Evolutionary conservation across 352 stramenopile species (phyloP).

Genomic region (Discostella stelligera): DNA sequence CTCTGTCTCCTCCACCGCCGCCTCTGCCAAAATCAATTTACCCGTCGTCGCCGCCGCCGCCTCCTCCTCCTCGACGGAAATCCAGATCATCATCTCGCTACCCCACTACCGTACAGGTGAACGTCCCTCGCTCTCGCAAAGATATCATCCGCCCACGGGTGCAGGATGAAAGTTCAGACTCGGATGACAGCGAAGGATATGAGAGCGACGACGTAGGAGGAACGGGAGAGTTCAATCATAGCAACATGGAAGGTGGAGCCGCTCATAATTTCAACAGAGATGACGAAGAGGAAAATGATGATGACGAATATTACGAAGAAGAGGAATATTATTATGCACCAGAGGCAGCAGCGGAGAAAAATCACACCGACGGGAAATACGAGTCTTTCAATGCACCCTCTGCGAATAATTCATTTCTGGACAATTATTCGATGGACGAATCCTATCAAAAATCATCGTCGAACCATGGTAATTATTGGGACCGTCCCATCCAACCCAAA

Average conservation of each 20-base stretch:
- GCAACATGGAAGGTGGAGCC: not conserved
- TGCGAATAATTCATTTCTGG: slow-evolving; percentile 9
- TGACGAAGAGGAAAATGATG: not conserved
- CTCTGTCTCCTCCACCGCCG: not conserved
- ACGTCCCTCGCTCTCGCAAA: not conserved
- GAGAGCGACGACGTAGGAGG: not conserved
- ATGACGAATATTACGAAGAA: not conserved
- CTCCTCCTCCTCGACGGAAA: not conserved
- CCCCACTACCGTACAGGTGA: slow-evolving; percentile 16
- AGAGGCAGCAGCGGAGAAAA: not conserved
- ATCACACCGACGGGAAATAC: not conserved
- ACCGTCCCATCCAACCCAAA: not conserved
- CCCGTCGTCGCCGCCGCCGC: not conserved
- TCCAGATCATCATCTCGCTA: not conserved
- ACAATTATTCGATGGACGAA: slow-evolving; percentile 9
- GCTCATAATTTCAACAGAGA: not conserved
- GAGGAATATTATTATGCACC: not conserved
- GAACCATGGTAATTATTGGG: not conserved
- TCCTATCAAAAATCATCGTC: not conserved
- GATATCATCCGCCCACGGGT: not conserved
- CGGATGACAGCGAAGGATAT: not conserved
- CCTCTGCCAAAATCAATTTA: not conserved
- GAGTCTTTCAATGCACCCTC: slow-evolving; percentile 22
- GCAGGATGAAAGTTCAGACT: not conserved
- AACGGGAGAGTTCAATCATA: not conserved